Base-by-base conservation (phyloP, 768 basidiomycete genomes). In the Mycena indigotica region DNA sequence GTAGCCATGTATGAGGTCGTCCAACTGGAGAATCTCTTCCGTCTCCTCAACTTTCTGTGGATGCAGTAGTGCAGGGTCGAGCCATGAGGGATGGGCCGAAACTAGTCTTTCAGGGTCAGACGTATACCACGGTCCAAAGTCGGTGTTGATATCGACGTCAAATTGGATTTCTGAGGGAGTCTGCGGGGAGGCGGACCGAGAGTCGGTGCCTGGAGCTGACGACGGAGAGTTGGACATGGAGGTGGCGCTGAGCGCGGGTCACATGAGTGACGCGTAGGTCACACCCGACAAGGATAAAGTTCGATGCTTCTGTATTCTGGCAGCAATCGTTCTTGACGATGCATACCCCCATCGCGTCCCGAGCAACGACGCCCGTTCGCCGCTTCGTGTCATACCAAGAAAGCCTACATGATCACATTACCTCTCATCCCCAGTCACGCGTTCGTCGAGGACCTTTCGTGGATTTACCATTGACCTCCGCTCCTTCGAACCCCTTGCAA, bases 1-100 rank as follows among this genome's bases (percentile, higher is more conserved):
- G 69, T 88, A 91, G 59, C 85, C 83, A 65, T 89, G 85, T 53
- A 91, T 81, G 46, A 91, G 75, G 66, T 92, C 90, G 65, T 89
- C 86, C 39, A 92, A 73, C 39, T 80, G 77, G 60, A 91, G 82
- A 73, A 88, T 88, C 51, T 73, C 73, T 23, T 80, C 76, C 46
- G 79, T 76, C 32, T 81, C 85, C 50, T 75, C 62, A 23, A 28
- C 69, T 66, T 85, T 84, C 58, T 73, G 72, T 15, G 75, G 68
- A 19, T 74, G 57, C 41, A 74, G 75, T 28, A 74, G 69, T 24
- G 73, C 55, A 28, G 71, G 68, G 61, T 80, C 78, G 28, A 71
- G 66, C 83, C 83, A 84, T 58, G 70, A 66, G 46, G 74, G 66
- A 50, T 75, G 73, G 52, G 70, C 62, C 35, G 72, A 72, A 53